Evolutionary conservation across 192 early-diverging fungal genomes (phyloP).

Genomic region (Coemansia asiatica): DNA sequence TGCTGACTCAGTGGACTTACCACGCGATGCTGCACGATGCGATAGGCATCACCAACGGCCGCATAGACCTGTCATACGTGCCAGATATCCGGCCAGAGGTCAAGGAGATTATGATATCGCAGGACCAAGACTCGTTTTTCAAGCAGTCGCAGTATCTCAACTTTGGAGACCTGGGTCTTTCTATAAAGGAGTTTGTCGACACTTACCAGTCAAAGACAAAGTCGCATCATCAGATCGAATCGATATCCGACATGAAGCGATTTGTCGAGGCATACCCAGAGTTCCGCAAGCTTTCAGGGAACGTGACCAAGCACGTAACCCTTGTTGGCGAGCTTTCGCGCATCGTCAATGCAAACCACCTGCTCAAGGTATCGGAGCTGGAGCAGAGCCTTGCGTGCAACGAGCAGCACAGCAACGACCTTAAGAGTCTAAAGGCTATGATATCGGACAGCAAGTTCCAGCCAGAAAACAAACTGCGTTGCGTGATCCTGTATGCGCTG

Average conservation of each 20-base stretch:
- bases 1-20: slow-evolving; percentile 97
- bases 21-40: slow-evolving; percentile 98
- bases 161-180: slow-evolving; percentile 90
- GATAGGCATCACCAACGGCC: slow-evolving; percentile 88
- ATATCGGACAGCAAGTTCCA: slow-evolving; percentile 67
- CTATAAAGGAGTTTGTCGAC: slow-evolving; percentile 92
- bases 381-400: slow-evolving; percentile 92
- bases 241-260: slow-evolving; percentile 96
- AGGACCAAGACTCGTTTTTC: slow-evolving; percentile 92
- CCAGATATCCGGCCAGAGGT: slow-evolving; percentile 79
- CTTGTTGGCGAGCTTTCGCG: slow-evolving; percentile 95
- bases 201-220: slow-evolving; percentile 92
- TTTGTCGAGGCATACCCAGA: slow-evolving; percentile 99
- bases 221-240: slow-evolving; percentile 88
- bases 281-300: slow-evolving; percentile 92
- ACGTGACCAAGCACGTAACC: slow-evolving; percentile 97
- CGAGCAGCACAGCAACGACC: slow-evolving; percentile 81
- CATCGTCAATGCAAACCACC: slow-evolving; percentile 65
- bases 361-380: slow-evolving; percentile 87
- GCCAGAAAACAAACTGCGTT: slow-evolving; percentile 73
- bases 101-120: slow-evolving; percentile 89
- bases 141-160: slow-evolving; percentile 87
- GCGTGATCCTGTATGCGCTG: slow-evolving; percentile 85
- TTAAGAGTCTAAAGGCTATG: slow-evolving; percentile 67
- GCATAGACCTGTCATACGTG: slow-evolving; percentile 87